A percentile compares a stretch with the other conserved stretches of the same genome.
These are phyloP conservation scores for Aurifilum marmelostoma DNA, from an alignment of 2,329 filamentous ascomycete species.

Conservation along the genomic window DNA sequence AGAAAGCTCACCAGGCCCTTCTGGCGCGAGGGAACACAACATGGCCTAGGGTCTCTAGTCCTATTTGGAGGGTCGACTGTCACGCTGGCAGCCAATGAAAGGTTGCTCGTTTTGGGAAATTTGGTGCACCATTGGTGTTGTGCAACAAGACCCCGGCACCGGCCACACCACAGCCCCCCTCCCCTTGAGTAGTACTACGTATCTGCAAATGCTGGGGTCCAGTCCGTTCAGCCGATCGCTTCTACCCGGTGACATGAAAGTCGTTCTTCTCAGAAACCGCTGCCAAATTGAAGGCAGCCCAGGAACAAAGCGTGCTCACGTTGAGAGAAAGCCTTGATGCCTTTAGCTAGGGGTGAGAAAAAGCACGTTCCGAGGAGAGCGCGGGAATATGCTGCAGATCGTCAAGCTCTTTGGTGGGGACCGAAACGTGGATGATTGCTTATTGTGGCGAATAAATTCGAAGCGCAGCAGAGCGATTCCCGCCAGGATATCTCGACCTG, in stretches of 20 bases:
- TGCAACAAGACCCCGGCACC: conserved; percentile 13
- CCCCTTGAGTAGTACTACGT: too few relatives aligned
- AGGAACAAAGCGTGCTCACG: too few relatives aligned
- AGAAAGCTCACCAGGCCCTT: background rate
- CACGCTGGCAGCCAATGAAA: background rate
- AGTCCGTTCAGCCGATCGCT: conserved; percentile 13
- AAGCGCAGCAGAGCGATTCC: background rate
- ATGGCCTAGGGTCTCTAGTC: background rate
- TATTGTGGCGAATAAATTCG: background rate
- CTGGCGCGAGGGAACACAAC: background rate
- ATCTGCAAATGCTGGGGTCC: conserved; percentile 3
- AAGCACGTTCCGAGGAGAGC: background rate
- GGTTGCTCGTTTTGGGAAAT: background rate
- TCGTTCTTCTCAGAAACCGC: background rate
- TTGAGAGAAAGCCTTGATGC: background rate
- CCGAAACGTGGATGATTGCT: background rate
- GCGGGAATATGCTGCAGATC: background rate
- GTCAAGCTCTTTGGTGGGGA: background rate
- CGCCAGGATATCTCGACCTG: background rate
- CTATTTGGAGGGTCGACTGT: background rate
- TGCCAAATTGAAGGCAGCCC: background rate
- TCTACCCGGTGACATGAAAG: background rate
- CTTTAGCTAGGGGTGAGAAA: background rate
- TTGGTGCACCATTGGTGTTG: background rate
- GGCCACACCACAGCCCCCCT: background rate